Percentiles rank a stretch among this genome's conserved stretches.
These are phyloP conservation scores for Truncatella angustata DNA, from an alignment of 2,329 filamentous ascomycete species.

Conservation along the genomic window DNA sequence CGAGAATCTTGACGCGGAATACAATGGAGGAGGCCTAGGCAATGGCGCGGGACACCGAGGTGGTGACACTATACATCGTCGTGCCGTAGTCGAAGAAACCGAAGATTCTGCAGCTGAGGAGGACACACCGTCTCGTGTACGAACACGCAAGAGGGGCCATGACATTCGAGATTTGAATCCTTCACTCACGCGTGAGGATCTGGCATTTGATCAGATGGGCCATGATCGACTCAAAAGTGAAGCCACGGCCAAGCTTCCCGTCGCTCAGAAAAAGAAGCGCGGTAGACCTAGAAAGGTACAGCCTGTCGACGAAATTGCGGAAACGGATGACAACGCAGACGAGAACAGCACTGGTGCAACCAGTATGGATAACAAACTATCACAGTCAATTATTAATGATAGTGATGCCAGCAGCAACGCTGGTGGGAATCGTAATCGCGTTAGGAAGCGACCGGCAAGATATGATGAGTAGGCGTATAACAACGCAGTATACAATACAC, in stretches of 20 bases:
- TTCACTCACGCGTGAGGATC: no score
- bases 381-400: slow-evolving; percentile 17
- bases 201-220: slow-evolving; percentile 11
- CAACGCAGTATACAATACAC: no score
- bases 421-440: slow-evolving; percentile 18
- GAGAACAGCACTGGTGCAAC: slow-evolving; percentile 21
- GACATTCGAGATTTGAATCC: no score
- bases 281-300: slow-evolving; percentile 1
- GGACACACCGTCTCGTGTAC: slow-evolving; percentile 18
- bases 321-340: slow-evolving; percentile 24
- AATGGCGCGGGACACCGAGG: slow-evolving; percentile 16
- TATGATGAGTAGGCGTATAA: slow-evolving; percentile 23
- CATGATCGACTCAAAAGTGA: slow-evolving; percentile 17
- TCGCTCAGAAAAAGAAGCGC: slow-evolving; percentile 15
- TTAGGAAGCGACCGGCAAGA: slow-evolving; percentile 22
- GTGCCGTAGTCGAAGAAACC: slow-evolving; percentile 2
- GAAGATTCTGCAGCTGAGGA: slow-evolving; percentile 16
- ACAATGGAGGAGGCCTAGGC: slow-evolving; percentile 15
- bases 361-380: slow-evolving; percentile 1
- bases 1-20: slow-evolving; percentile 16
- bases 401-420: slow-evolving; percentile 18
- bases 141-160: no score
- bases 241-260: slow-evolving; percentile 4
- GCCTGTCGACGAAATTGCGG: not conserved
- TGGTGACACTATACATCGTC: slow-evolving; percentile 14